Evolutionary conservation across 768 basidiomycete genomes (phyloP), one percentile per base, ranked within the genome.

Genomic region (Mycena maculata): DNA sequence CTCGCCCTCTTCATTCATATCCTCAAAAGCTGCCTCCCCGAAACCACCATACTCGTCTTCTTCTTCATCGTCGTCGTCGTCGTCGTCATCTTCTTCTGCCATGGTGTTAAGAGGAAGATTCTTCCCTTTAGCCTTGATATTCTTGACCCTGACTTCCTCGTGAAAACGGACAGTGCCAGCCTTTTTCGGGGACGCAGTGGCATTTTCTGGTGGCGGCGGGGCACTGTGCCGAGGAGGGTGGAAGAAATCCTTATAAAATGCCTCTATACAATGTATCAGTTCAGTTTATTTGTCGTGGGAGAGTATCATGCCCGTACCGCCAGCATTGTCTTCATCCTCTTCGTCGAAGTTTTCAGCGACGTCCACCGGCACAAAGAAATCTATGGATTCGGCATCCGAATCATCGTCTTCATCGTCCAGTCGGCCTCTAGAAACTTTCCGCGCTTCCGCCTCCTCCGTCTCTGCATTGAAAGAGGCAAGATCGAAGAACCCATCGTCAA

Each of bases 401-500:
- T 79, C 80, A 33, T 84, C 83, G 16, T 79, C 80, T 30, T 84
- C 83, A 16, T 79, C 82, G 38, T 84, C 84, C 25, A 93, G 82
- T 28, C 79, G 81, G 22, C 94, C 95, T 72, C 81, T 82, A 3
- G 90, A 89, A 12, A 86, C 83, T 18, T 80, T 83, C 63, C 79
- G 85, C 16, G 90, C 87, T 77, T 97, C 96, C 3, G 89, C 87
- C 70, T 86, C 87, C 76, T 94, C 93, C 2, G 91, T 91, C 76
- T 95, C 89, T 3, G 89, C 85, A 73, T 99, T 98, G 83, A 99
- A 99, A 22, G 88, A 84, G 30, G 88, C 87, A 50, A 99, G 85
- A 67, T 92, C 86, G 79, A 99, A 99, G 81, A 99, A 99, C 16
- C 84, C 88, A 75, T 99, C 97, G 77, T 98, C 91, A 30, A 98